These are phyloP conservation scores for Fusarium sp. DNA, from an alignment of 2,329 filamentous ascomycete species.

Conservation along the genomic window DNA sequence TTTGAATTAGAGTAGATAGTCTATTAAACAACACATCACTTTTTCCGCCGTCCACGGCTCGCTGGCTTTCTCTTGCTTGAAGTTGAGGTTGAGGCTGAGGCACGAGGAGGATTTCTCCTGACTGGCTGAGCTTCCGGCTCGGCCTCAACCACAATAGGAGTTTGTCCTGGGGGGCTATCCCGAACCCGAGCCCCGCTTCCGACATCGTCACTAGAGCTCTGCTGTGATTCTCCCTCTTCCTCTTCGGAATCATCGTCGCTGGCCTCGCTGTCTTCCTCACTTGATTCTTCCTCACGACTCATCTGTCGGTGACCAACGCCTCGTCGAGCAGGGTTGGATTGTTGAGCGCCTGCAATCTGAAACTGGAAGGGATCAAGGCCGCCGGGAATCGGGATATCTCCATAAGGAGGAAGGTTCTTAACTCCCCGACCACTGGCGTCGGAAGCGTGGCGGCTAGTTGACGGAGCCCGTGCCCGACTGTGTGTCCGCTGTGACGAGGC, in stretches of 20 bases:
- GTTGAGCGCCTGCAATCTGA: constrained; percentile 63
- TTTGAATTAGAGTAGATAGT: constrained; percentile 31
- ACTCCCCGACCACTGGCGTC: constrained; percentile 58
- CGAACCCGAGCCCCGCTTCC: constrained; percentile 55
- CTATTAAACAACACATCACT: constrained; percentile 44
- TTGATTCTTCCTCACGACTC: constrained; percentile 53
- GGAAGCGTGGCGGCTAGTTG: constrained; percentile 60
- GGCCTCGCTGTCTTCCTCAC: constrained; percentile 53
- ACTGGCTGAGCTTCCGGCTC: constrained; percentile 43
- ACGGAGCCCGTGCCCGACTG: constrained; percentile 50
- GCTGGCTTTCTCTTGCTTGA: constrained; percentile 59
- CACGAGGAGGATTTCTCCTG: constrained; percentile 58
- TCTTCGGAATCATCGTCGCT: constrained; percentile 49
- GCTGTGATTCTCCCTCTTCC: constrained; percentile 48
- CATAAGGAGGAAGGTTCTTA: constrained; percentile 51
- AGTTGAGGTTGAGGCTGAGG: constrained; percentile 55
- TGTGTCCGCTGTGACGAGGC: constrained; percentile 57
- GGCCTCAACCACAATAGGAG: constrained; percentile 59
- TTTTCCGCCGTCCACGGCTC: constrained; percentile 55
- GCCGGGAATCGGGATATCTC: constrained; percentile 50
- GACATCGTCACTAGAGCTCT: constrained; percentile 57
- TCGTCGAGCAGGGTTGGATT: constrained; percentile 52
- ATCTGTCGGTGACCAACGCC: constrained; percentile 47
- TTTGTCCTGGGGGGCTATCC: constrained; percentile 49
- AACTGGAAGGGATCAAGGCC: constrained; percentile 67